Conservation (phyloP, 192 early-diverging fungal species). For the Obelidium mucronatum region DNA sequence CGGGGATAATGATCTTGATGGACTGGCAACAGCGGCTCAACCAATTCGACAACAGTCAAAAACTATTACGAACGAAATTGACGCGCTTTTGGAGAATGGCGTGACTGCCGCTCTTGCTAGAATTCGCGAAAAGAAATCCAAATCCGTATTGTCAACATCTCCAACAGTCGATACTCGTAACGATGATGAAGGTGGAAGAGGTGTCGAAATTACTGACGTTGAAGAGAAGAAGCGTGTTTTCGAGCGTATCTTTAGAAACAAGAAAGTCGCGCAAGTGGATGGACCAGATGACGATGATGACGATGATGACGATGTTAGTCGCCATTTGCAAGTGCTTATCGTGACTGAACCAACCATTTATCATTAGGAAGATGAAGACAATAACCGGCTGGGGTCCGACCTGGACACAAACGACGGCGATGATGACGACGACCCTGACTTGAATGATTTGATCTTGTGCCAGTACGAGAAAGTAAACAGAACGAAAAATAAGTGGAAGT, state of each 20-base stretch:
- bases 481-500: slow-evolving; percentile 99
- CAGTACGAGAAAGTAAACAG: slow-evolving; percentile 76
- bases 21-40: background rate
- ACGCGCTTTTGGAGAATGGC: slow-evolving; percentile 23
- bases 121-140: background rate
- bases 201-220: slow-evolving; percentile 4
- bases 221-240: slow-evolving; percentile 20
- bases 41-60: background rate
- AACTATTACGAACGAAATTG: slow-evolving; percentile 5
- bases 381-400: background rate
- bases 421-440: slow-evolving; percentile 60
- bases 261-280: slow-evolving; percentile 46
- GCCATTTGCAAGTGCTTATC: background rate
- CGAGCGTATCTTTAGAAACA: slow-evolving; percentile 36
- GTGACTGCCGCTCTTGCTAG: slow-evolving; percentile 42
- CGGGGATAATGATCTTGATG: background rate
- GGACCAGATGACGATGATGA: slow-evolving; percentile 54
- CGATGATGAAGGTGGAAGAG: background rate
- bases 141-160: background rate
- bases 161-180: background rate
- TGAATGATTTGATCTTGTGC: slow-evolving; percentile 60
- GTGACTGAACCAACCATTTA: background rate
- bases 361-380: slow-evolving; percentile 18
- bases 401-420: slow-evolving; percentile 37
- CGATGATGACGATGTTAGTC: slow-evolving; percentile 54